Base-by-base conservation (phyloP, 306 rosid genomes). In the Prunus padus region DNA sequence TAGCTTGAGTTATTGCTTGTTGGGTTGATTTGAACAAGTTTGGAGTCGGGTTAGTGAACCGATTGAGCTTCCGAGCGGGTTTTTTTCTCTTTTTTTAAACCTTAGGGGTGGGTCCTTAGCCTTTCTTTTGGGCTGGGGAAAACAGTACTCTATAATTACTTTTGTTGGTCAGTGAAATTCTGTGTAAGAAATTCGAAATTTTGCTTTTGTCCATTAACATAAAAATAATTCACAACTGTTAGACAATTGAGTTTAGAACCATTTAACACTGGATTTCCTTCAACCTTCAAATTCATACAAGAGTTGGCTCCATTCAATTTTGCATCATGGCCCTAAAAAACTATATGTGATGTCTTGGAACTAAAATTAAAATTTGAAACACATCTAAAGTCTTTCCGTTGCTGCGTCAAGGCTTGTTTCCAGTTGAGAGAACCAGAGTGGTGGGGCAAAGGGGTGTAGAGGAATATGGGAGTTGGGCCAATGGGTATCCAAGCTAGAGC, bases 11-110 rank as follows among this genome's bases (percentile, higher is more conserved):
- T 65, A 28, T 75, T 74, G 70, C 63, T 20, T 59, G 81, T 76
- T 79, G 80, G 80, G 63, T 72, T 16, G 31, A 56, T 84, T 76
- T 79, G 78, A 80, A 42, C 52, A 60, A 72, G 71, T 81, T 67
- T 69, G 67, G 61, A 42, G 46, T 68, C 61, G 67, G 82, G 80
- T 82, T 62, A 54, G 82, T 67, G 26, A 74, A 37, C 80, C 40
- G 52, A 26, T 67, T 65, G 55, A 62, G 72, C 71, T 54, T 65
- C 65, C 67, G 46, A 72, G 18, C 14, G 51, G 63, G 75, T 37
- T 69, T 57, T 4, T 64, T 51, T 51, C 59, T 62, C 40, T 13
- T 37, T 26, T 63, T 47, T 20, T 26, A 40, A 19, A 37, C 44
- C 59, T 11, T 11, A 5, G 46, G 57, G 18, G 5, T 55, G 3